Evolutionary conservation across 1,284 basidiomycete genomes (phyloP).

Genomic region (Cutaneotrichosporon mucoides): DNA sequence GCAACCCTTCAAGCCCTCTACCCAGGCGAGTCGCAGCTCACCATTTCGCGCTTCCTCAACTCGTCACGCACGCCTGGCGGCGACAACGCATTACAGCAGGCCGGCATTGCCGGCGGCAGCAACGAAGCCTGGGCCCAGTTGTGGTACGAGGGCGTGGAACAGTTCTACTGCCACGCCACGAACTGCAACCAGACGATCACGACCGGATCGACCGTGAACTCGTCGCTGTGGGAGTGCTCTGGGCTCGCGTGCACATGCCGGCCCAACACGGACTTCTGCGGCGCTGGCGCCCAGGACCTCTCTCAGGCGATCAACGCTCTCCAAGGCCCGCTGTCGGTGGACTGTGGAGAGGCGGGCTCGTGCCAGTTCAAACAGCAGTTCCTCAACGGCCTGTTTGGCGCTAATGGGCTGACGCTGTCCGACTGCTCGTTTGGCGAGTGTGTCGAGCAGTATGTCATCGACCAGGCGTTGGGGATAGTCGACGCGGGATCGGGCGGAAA

Average conservation of each 20-base stretch:
- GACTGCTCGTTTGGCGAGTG: constrained; percentile 81
- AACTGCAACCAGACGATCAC: constrained; percentile 61
- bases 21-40: constrained; percentile 63
- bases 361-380: constrained; percentile 73
- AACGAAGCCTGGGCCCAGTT: constrained; percentile 67
- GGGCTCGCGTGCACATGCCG: constrained; percentile 70
- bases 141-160: constrained; percentile 74
- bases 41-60: constrained; percentile 70
- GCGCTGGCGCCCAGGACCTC: constrained; percentile 54
- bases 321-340: constrained; percentile 54
- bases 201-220: constrained; percentile 32
- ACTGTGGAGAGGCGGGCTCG: constrained; percentile 58
- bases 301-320: constrained; percentile 54
- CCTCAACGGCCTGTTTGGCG: constrained; percentile 66
- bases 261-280: constrained; percentile 67
- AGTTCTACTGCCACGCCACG: constrained; percentile 70
- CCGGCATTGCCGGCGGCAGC: constrained; percentile 52
- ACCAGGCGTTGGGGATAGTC: constrained; percentile 48
- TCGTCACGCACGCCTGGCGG: constrained; percentile 61
- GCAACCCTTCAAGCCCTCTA: constrained; percentile 71
- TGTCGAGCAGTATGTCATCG: constrained; percentile 70
- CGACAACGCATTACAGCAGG: constrained; percentile 2
- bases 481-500: not conserved
- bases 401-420: constrained; percentile 62
- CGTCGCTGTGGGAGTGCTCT: constrained; percentile 61